Base-by-base conservation (phyloP, 2,329 filamentous ascomycete genomes). In the Nemania sp. region DNA sequence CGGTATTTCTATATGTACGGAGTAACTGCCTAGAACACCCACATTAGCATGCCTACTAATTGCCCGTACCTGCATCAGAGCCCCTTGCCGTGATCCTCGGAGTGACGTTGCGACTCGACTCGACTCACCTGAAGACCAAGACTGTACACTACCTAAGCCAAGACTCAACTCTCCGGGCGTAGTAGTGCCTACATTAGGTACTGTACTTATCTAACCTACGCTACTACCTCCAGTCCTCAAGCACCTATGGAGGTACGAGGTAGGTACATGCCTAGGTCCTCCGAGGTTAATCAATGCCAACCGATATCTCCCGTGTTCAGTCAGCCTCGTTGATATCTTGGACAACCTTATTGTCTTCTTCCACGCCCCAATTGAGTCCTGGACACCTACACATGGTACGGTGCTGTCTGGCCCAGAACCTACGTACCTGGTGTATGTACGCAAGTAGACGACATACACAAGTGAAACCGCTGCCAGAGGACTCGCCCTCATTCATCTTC, bases 51-150 rank as follows among this genome's bases (percentile, higher is more conserved):
- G 25, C 25, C 25, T 29, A 29, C 25, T 18, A 35, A 46, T 59
- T 48, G 53, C 52, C 53, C 59, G 69, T 71, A 71, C 69, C 69
- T 71, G 69, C 69, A 68, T 67, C 59, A 63, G 52, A 35, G 50
- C 65, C 68, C 68, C 25, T 7, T 69, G 68, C 55, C 48, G 57
- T 59, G 67, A 68, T 70, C 69, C 52, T 48, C 54, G 43, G 39
- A 60, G 60, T 70, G 51, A 51, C 40, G 54, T 62, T 64, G 54
- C 54, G 46, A 29, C 43, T 34, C 35, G 50, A 64, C 58, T 29
- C 3, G 25, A 29, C 7, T 29, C 25, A 29, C 25, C 25, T 29
- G 3, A 29, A 29, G 25, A 29, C 25, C 25, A 7, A 7, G 25
- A 29, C 25, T 29, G 25, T 29, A 29, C 4, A 29, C 25, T n/a